Conservation (phyloP, 805 yeast species). For the Danielozyma ontarioensis region DNA sequence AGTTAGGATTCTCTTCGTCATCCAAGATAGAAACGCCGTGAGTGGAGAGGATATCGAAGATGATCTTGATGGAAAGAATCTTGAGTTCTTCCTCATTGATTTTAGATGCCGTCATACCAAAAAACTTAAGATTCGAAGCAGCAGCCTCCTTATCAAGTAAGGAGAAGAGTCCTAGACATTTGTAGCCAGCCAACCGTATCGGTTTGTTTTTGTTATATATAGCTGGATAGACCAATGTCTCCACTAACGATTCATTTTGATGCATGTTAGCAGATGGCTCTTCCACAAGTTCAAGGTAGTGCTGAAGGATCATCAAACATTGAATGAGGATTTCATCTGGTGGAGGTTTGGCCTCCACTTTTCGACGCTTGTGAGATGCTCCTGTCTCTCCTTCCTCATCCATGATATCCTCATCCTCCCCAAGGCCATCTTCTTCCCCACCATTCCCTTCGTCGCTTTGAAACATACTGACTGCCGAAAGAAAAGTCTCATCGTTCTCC, state of each 20-base stretch:
- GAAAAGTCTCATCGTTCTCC: constrained; percentile 28
- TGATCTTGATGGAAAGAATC: constrained; percentile 58
- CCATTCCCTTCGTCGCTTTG: constrained; percentile 8
- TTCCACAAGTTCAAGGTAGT: constrained; percentile 62
- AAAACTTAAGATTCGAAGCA: constrained; percentile 46
- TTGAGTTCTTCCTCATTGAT: constrained; percentile 57
- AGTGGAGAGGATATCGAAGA: constrained; percentile 72
- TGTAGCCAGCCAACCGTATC: constrained; percentile 59
- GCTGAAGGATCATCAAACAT: constrained; percentile 64
- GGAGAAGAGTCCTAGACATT: constrained; percentile 76
- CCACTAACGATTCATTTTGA: constrained; percentile 63
- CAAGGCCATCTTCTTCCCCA: constrained; percentile 18
- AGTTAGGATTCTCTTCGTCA: constrained; percentile 32
- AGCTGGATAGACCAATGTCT: constrained; percentile 76
- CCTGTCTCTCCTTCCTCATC: constrained; percentile 15
- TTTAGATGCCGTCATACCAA: constrained; percentile 65
- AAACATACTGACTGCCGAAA: constrained; percentile 16
- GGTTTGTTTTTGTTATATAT: constrained; percentile 47
- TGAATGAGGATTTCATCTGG: constrained; percentile 49
- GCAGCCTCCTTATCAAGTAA: constrained; percentile 47
- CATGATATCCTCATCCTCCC: constrained; percentile 20
- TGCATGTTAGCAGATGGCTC: constrained; percentile 62
- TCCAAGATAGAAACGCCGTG: constrained; percentile 71
- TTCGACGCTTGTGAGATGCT: constrained; percentile 24
- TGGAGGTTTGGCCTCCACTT: constrained; percentile 35